phyloP scores from a whole-genome alignment of 805 yeast species.

The Myxozyma melibiosi region DNA sequence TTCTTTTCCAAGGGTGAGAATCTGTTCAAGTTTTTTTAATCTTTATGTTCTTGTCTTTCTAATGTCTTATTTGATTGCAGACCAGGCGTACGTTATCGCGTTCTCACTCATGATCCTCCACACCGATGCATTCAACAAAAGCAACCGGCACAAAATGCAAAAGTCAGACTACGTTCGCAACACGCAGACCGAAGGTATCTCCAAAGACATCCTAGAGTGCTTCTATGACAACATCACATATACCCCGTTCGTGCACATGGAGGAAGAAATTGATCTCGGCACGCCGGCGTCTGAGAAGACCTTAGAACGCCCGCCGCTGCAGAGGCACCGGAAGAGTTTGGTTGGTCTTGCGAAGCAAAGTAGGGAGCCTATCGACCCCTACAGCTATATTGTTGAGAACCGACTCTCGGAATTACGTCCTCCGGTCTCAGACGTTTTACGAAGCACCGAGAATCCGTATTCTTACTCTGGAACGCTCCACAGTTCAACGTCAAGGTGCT shows the following conservation, averaged over 20 bases:
- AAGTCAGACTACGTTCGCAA: conserved; percentile 62
- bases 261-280: conserved; percentile 39
- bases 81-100: conserved; percentile 62
- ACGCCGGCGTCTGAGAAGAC: conserved; percentile 26
- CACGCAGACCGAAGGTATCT: conserved; percentile 42
- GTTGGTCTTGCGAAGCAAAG: conserved; percentile 39
- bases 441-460: conserved; percentile 39
- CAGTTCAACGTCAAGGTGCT: conserved; percentile 36
- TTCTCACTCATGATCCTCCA: conserved; percentile 72
- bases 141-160: conserved; percentile 68
- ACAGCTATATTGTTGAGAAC: conserved; percentile 39
- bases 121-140: conserved; percentile 70
- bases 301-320: conserved; percentile 11
- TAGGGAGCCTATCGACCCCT: conserved; percentile 44
- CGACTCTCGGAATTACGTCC: conserved; percentile 44
- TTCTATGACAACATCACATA: conserved; percentile 68
- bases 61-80: conserved; percentile 39
- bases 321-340: conserved; percentile 41
- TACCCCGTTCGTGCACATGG: conserved; percentile 56
- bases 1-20: conserved; percentile 35
- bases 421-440: conserved; percentile 35
- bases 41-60: not conserved
- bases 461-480: conserved; percentile 33
- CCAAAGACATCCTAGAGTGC: conserved; percentile 49
- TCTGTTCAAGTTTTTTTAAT: not conserved